Evolutionary conservation across 352 stramenopile genomes (phyloP).

Genomic region (Pythium phragmitis): DNA sequence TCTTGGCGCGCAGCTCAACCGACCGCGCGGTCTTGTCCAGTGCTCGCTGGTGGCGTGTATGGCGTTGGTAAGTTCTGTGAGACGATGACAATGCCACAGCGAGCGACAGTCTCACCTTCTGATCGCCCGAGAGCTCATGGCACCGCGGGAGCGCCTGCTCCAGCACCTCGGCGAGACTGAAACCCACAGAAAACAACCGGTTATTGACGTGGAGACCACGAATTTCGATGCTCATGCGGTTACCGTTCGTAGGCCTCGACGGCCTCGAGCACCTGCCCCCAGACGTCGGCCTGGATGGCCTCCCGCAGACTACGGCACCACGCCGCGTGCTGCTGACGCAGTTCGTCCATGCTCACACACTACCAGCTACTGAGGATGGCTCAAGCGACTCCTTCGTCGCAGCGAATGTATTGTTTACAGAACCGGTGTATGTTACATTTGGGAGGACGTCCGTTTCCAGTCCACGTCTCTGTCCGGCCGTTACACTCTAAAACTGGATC

Average conservation of each 20-base stretch:
- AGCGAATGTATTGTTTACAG: slow-evolving; percentile 1
- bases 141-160: slow-evolving; percentile 37
- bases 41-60: slow-evolving; percentile 2
- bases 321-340: slow-evolving; percentile 41
- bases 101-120: slow-evolving; percentile 31
- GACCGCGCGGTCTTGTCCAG: slow-evolving; percentile 31
- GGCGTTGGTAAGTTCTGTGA: too few species aligned
- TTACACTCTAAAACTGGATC: too few species aligned
- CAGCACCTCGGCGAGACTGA: slow-evolving; percentile 41
- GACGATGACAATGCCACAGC: background rate
- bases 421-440: slow-evolving; percentile 12
- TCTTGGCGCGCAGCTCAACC: slow-evolving; percentile 53
- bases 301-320: slow-evolving; percentile 61
- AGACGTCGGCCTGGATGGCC: slow-evolving; percentile 61
- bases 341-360: background rate
- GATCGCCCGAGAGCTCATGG: slow-evolving; percentile 40
- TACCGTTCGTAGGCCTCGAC: slow-evolving; percentile 77
- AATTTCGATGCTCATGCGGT: too few species aligned
- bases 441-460: background rate
- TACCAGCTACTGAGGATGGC: too few species aligned
- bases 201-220: too few species aligned
- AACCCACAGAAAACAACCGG: background rate
- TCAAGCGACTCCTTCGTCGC: too few species aligned
- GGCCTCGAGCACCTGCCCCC: slow-evolving; percentile 71
- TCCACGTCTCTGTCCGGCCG: too few species aligned